Base-by-base conservation (phyloP, 169 alveolate species). In the Plasmodium chabaudi region DNA sequence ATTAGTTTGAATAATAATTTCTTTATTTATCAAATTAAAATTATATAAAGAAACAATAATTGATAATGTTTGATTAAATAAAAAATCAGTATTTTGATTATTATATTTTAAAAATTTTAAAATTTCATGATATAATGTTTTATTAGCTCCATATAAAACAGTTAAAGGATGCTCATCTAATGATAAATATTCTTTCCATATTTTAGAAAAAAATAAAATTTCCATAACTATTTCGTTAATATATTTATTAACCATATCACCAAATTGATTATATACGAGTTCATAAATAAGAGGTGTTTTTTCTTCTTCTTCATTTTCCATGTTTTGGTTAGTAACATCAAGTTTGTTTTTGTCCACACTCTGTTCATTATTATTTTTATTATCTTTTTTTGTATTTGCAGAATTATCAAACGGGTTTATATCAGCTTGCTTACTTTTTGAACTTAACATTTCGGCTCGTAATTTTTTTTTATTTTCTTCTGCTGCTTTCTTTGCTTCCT, bases 141-240 rank as follows among this genome's bases (percentile, higher is more conserved):
- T 86, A 67, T 86, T 68, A 10, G 91, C 87, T 44, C 87, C 87
- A 61, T 59, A 60, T 17, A 86, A 64, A 13, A 86, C 91, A 15
- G 57, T 65, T 44, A 69, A 63, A 4, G 91, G 91, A 39, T 86
- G 91, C 13, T 86, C 91, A 49, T 86, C 87, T 63, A 72, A 53
- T 5, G 87, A 19, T 49, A 86, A 64, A 34, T 69, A 86, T 13
- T 46, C 13, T 46, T 86, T 86, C 91, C 91, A 86, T 59, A 86
- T 86, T 21, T 70, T 86, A 13, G 91, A 69, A 59, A 63, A 86
- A 63, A 86, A 86, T 65, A 86, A 21, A 69, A 86, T 86, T 86
- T 86, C 91, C 19, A 72, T 55, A 1, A 86, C 13, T 17, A 86
- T 72, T 61, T 86, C 91, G 39, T 71, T 86, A n/a, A 86, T 86